Percentiles rank a stretch among this genome's conserved stretches.
Evolutionary conservation across 83 land plant genomes (phyloP).

Genomic region (Picea abies): DNA sequence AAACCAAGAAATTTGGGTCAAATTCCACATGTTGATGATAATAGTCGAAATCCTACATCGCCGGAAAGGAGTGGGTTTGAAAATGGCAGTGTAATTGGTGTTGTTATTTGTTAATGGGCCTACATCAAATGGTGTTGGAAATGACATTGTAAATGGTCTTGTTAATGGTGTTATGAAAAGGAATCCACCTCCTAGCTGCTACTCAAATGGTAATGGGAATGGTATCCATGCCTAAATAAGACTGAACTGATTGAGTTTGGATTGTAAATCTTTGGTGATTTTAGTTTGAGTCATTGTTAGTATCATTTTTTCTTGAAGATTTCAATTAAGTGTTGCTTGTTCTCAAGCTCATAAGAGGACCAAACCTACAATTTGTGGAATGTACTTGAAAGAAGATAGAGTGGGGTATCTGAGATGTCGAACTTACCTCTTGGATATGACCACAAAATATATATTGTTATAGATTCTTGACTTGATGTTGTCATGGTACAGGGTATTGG

Average conservation of each 20-base stretch:
- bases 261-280: neutral
- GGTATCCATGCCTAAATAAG: neutral
- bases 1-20: neutral
- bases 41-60: too few relatives aligned
- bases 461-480: neutral
- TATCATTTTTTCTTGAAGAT: slow-evolving; percentile 1
- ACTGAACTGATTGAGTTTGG: neutral
- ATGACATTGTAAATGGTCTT: neutral
- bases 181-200: neutral
- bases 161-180: neutral
- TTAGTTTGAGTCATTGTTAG: neutral
- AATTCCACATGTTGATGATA: neutral
- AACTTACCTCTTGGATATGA: slow-evolving; percentile 9
- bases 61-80: neutral
- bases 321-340: slow-evolving; percentile 1
- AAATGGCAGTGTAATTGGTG: neutral
- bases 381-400: neutral
- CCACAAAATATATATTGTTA: neutral
- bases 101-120: too few relatives aligned
- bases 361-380: neutral
- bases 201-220: neutral
- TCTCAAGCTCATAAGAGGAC: neutral
- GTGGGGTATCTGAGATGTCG: slow-evolving; percentile 8
- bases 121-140: neutral
- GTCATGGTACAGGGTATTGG: neutral